A percentile compares a stretch with the other conserved stretches of the same genome.
These are phyloP conservation scores for Fusarium sp. DNA, from an alignment of 2,329 filamentous ascomycete species.

Conservation along the genomic window DNA sequence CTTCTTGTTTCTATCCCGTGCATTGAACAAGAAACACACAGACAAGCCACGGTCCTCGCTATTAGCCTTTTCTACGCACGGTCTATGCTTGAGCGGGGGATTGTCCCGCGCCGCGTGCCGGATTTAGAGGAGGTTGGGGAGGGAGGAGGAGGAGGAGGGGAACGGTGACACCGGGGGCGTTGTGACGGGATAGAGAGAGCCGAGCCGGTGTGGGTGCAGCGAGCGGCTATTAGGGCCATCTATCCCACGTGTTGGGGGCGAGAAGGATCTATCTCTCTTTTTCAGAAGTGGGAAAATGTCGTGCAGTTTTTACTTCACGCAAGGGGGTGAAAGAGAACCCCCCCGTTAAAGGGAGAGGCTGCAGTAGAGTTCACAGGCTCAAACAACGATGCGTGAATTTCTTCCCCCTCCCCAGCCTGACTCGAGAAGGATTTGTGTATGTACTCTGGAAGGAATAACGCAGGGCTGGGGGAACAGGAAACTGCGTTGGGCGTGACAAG, in stretches of 20 bases:
- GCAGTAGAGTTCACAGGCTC: background rate
- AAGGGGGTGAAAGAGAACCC: background rate
- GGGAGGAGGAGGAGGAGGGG: background rate
- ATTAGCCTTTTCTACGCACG: constrained; percentile 4
- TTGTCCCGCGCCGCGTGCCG: background rate
- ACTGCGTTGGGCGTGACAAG: background rate
- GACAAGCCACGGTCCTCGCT: background rate
- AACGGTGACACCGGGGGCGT: constrained; percentile 8
- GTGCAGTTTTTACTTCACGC: background rate
- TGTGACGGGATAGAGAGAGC: constrained; percentile 5
- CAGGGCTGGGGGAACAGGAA: background rate
- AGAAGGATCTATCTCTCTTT: constrained; percentile 6
- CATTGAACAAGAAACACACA: background rate
- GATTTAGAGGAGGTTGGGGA: constrained; percentile 15
- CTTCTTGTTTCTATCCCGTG: background rate
- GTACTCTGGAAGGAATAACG: background rate
- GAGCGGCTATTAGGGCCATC: constrained; percentile 44
- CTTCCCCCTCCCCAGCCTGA: background rate
- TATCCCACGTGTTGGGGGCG: constrained; percentile 40
- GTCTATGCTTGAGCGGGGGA: background rate
- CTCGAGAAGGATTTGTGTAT: background rate
- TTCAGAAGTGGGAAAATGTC: background rate
- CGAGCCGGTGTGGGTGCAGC: constrained; percentile 34
- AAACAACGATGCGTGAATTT: background rate
- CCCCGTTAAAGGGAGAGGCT: background rate